Conservation (phyloP, 1,284 basidiomycete species). For the Malassezia restricta region DNA sequence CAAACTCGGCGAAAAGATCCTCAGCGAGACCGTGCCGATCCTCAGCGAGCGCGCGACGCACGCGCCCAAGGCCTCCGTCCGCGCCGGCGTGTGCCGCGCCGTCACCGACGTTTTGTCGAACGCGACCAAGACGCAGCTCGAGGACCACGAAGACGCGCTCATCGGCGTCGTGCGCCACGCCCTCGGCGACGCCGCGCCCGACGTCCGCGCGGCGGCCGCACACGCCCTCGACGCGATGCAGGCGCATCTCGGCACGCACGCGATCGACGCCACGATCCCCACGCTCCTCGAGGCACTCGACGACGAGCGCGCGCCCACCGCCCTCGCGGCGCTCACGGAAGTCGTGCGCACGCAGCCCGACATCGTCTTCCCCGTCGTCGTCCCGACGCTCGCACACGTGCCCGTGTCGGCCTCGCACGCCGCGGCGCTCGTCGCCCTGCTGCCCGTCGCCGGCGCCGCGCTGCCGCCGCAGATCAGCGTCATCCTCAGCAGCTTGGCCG, state of each 20-base stretch:
- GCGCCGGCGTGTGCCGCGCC: constrained; percentile 78
- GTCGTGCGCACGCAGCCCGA: constrained; percentile 50
- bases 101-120: constrained; percentile 82
- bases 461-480: constrained; percentile 52
- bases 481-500: constrained; percentile 38
- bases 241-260: constrained; percentile 74
- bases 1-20: constrained; percentile 87
- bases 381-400: constrained; percentile 76
- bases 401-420: constrained; percentile 94
- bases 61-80: constrained; percentile 61
- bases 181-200: constrained; percentile 73
- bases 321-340: constrained; percentile 74
- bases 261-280: constrained; percentile 92
- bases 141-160: constrained; percentile 80
- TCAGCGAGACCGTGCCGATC: constrained; percentile 71
- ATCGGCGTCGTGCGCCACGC: constrained; percentile 63
- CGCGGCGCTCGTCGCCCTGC: constrained; percentile 75
- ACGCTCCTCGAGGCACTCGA: constrained; percentile 76
- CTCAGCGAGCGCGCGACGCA: constrained; percentile 55
- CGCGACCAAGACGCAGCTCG: constrained; percentile 69
- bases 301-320: constrained; percentile 57
- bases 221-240: constrained; percentile 87
- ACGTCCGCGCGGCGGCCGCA: constrained; percentile 82
- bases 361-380: constrained; percentile 94
- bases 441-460: constrained; percentile 81